Percentiles rank a stretch among this genome's conserved stretches.
These are phyloP conservation scores for Kwoniella dejecticola DNA, from an alignment of 768 basidiomycete genomes.

Conservation along the genomic window DNA sequence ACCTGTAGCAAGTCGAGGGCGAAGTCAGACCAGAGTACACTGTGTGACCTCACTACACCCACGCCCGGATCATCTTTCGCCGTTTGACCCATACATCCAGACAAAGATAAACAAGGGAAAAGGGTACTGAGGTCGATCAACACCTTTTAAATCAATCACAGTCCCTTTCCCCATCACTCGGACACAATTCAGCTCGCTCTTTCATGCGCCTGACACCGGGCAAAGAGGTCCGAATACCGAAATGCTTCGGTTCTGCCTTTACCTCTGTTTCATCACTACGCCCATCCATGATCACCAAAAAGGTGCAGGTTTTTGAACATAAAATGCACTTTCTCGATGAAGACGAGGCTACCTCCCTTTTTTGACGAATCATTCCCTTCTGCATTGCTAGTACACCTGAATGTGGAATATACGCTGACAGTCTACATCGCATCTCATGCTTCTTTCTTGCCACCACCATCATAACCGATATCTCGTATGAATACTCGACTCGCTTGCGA, in stretches of 20 bases:
- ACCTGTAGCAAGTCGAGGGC: no score
- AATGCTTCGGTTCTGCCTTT: constrained; percentile 11
- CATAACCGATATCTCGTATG: neutral
- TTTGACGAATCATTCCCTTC: neutral
- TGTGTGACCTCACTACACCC: constrained; percentile 3
- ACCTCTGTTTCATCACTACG: neutral
- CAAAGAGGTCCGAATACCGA: constrained; percentile 15
- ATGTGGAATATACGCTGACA: neutral
- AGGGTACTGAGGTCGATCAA: constrained; percentile 13
- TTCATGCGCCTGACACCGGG: constrained; percentile 1
- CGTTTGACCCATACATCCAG: neutral
- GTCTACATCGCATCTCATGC: neutral
- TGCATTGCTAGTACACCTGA: neutral
- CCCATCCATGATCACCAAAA: neutral
- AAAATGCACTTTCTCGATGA: neutral
- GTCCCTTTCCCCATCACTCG: constrained; percentile 3
- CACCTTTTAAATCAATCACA: constrained; percentile 2
- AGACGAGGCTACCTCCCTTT: constrained; percentile 4
- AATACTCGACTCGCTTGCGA: neutral
- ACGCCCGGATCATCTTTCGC: constrained; percentile 16
- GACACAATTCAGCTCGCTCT: constrained; percentile 4
- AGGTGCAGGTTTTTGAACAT: no score
- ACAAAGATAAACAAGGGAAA: neutral
- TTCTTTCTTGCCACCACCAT: constrained; percentile 4
- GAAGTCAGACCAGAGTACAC: neutral